Evolutionary conservation across 805 yeast genomes (phyloP).

Genomic region (Suhomyces xylopsoci): DNA sequence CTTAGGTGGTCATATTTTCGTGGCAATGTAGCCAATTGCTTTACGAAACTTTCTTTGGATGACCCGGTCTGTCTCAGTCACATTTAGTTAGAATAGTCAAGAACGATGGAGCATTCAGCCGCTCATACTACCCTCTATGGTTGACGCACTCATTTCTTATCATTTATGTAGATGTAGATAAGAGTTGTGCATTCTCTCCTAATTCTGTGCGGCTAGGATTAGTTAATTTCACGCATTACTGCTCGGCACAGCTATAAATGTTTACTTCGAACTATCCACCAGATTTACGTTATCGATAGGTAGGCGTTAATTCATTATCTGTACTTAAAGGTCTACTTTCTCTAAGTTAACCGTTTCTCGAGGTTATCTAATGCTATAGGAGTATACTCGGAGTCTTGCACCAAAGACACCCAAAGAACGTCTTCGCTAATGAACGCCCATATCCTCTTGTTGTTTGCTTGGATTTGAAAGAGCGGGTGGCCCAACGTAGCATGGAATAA

Average conservation of each 20-base stretch:
- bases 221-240: too few species aligned
- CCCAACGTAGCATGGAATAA: slow-evolving; percentile 36
- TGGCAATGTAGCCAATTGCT: not conserved
- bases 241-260: too few species aligned
- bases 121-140: not conserved
- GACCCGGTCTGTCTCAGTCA: not conserved
- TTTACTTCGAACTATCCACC: not conserved
- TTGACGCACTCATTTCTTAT: not conserved
- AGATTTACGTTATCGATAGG: not conserved
- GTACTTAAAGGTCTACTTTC: not conserved
- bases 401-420: slow-evolving; percentile 50
- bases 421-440: slow-evolving; percentile 60
- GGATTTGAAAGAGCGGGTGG: slow-evolving; percentile 42
- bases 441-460: slow-evolving; percentile 30
- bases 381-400: slow-evolving; percentile 27
- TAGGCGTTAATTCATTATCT: not conserved
- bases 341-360: not conserved
- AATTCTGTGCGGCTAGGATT: too few species aligned
- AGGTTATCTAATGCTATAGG: slow-evolving; percentile 31
- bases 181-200: too few species aligned
- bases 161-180: too few species aligned
- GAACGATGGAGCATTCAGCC: not conserved
- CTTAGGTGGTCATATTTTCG: not conserved
- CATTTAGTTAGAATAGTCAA: not conserved
- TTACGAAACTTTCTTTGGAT: not conserved